These are phyloP conservation scores for Pseudogymnoascus sp. DNA, from an alignment of 2,329 filamentous ascomycete species.

Conservation along the genomic window DNA sequence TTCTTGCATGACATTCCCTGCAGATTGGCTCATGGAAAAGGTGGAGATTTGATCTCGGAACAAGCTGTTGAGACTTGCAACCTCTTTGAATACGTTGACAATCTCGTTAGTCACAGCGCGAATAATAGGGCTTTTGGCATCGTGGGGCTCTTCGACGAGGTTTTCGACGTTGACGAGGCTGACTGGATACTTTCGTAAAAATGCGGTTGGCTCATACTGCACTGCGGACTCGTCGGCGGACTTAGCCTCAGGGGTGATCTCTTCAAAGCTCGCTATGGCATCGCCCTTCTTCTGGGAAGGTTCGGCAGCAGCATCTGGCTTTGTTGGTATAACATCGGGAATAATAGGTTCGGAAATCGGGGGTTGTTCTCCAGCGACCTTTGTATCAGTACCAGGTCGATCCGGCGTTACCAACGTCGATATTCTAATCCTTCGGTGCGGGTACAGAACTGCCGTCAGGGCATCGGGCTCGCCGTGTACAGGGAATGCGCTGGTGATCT, in stretches of 20 bases:
- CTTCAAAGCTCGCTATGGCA: slow-evolving; percentile 95
- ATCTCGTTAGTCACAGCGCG: slow-evolving; percentile 94
- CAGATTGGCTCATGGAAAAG: slow-evolving; percentile 90
- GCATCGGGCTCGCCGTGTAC: slow-evolving; percentile 78
- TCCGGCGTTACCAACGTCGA: slow-evolving; percentile 70
- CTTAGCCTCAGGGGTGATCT: slow-evolving; percentile 57
- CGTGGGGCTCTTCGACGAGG: slow-evolving; percentile 77
- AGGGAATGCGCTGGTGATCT: slow-evolving; percentile 94
- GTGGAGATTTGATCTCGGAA: slow-evolving; percentile 97
- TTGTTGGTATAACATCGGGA: slow-evolving; percentile 54
- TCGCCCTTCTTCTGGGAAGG: slow-evolving; percentile 67
- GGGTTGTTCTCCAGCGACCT: slow-evolving; percentile 34
- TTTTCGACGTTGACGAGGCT: slow-evolving; percentile 96
- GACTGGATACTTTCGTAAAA: slow-evolving; percentile 84
- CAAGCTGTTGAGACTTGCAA: slow-evolving; percentile 85
- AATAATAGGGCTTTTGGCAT: slow-evolving; percentile 82
- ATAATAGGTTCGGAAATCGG: slow-evolving; percentile 39
- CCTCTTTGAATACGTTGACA: slow-evolving; percentile 97
- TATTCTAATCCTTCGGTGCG: slow-evolving; percentile 88
- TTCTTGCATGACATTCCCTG: slow-evolving; percentile 90
- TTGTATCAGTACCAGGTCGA: slow-evolving; percentile 25
- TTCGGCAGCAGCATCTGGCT: slow-evolving; percentile 49
- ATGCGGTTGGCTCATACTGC: slow-evolving; percentile 80
- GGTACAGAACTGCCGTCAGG: slow-evolving; percentile 90
- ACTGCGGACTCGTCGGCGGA: slow-evolving; percentile 44